phyloP scores from a whole-genome alignment of 1,284 basidiomycete species.

The Pseudozyma sp. region DNA sequence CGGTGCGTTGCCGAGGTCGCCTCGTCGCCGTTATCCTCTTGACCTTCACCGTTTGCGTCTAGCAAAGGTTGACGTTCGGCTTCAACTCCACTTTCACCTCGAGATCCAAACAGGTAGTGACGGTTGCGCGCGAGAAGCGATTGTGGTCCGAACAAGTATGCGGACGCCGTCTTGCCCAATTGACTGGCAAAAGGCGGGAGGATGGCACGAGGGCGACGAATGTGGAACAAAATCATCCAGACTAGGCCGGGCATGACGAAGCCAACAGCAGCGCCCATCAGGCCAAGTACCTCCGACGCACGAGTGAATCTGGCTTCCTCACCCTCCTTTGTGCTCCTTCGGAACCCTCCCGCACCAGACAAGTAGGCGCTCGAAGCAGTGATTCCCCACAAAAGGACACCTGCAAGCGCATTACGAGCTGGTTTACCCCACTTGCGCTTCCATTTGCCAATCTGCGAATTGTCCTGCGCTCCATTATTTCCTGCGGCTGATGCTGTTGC shows the following conservation, averaged over 20 bases:
- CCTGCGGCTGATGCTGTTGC: neutral
- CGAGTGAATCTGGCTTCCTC: conserved; percentile 63
- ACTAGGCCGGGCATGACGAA: conserved; percentile 64
- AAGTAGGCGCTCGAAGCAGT: conserved; percentile 59
- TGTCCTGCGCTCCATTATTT: conserved; percentile 4
- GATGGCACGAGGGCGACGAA: conserved; percentile 63
- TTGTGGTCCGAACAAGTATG: conserved; percentile 47
- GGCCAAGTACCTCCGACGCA: conserved; percentile 57
- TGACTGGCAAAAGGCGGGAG: conserved; percentile 54
- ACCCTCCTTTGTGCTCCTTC: conserved; percentile 53
- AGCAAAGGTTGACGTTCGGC: conserved; percentile 47
- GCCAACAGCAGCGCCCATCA: conserved; percentile 62
- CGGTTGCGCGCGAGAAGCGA: conserved; percentile 50
- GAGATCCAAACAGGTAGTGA: conserved; percentile 38
- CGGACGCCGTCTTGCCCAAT: conserved; percentile 46
- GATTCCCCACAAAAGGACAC: conserved; percentile 58
- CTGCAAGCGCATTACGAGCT: conserved; percentile 57
- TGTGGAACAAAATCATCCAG: conserved; percentile 65
- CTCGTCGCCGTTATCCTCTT: neutral
- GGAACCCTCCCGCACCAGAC: conserved; percentile 63
- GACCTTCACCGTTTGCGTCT: neutral
- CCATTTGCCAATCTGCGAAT: conserved; percentile 20
- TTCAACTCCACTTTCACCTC: conserved; percentile 16
- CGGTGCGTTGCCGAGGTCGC: conserved; percentile 1
- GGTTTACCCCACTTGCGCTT: conserved; percentile 57